These are phyloP conservation scores for Thyridium curvatum DNA, from an alignment of 2,329 filamentous ascomycete genomes.

Conservation along the genomic window DNA sequence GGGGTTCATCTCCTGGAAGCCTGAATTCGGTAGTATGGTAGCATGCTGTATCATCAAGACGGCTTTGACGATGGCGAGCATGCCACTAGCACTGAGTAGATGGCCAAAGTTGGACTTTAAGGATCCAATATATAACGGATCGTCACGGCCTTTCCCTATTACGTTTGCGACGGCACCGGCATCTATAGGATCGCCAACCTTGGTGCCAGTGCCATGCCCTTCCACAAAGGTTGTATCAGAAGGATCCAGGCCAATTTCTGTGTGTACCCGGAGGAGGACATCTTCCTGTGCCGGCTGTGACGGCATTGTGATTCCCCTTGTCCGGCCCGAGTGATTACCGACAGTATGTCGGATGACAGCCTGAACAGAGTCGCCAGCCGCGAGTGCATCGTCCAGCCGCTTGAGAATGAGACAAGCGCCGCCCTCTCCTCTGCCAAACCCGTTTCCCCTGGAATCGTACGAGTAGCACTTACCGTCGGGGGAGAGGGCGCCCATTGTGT, in stretches of 20 bases:
- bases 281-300: constrained; percentile 19
- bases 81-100: constrained; percentile 36
- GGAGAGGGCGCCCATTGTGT: too few species aligned
- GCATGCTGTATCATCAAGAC: constrained; percentile 30
- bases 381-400: constrained; percentile 26
- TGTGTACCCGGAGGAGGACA: too few species aligned
- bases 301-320: constrained; percentile 11
- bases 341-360: constrained; percentile 20
- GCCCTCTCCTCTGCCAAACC: constrained; percentile 44
- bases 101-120: constrained; percentile 38
- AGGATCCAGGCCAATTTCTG: constrained; percentile 4
- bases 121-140: too few species aligned
- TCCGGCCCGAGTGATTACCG: constrained; percentile 12
- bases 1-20: constrained; percentile 23
- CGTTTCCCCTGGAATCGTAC: constrained; percentile 34
- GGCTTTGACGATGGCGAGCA: constrained; percentile 35
- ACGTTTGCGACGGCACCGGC: too few species aligned
- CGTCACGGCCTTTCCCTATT: too few species aligned
- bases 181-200: constrained; percentile 15
- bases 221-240: constrained; percentile 32
- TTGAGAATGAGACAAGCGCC: constrained; percentile 36
- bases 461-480: constrained; percentile 15
- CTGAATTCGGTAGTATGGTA: constrained; percentile 30
- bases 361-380: constrained; percentile 25
- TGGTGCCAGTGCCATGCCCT: constrained; percentile 31